These are phyloP conservation scores for Fusarium floridanum DNA, from an alignment of 2,329 filamentous ascomycete species.

Conservation along the genomic window DNA sequence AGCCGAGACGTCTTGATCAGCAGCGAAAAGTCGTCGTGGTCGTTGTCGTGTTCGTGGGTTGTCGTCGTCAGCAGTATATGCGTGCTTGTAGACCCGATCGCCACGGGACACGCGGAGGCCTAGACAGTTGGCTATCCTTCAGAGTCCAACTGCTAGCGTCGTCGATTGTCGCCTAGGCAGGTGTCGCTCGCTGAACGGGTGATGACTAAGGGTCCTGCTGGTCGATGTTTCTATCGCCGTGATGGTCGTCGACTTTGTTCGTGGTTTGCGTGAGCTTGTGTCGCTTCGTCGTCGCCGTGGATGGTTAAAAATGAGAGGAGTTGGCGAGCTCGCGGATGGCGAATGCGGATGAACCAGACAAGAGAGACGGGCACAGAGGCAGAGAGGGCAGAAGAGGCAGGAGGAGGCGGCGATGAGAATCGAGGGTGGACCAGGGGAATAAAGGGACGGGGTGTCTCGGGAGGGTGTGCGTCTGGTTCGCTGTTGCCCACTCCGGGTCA, in stretches of 20 bases:
- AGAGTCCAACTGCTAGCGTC: slow-evolving; percentile 36
- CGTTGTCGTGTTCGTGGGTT: slow-evolving; percentile 43
- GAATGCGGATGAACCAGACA: slow-evolving; percentile 38
- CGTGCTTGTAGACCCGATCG: slow-evolving; percentile 46
- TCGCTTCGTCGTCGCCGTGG: slow-evolving; percentile 35
- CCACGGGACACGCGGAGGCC: slow-evolving; percentile 42
- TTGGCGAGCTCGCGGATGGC: slow-evolving; percentile 39
- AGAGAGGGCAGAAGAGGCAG: slow-evolving; percentile 35
- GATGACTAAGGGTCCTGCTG: slow-evolving; percentile 32
- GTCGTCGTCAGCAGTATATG: slow-evolving; percentile 45
- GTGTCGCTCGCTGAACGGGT: slow-evolving; percentile 13
- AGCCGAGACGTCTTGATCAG: slow-evolving; percentile 19
- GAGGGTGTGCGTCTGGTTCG: slow-evolving; percentile 48
- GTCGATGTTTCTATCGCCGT: slow-evolving; percentile 17
- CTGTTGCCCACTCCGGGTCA: slow-evolving; percentile 45
- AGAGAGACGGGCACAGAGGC: slow-evolving; percentile 28
- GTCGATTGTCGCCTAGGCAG: slow-evolving; percentile 19
- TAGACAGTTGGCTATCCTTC: slow-evolving; percentile 29
- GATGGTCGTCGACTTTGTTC: slow-evolving; percentile 25
- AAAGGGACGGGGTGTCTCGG: slow-evolving; percentile 51
- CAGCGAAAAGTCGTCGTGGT: slow-evolving; percentile 24
- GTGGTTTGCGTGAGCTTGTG: slow-evolving; percentile 14
- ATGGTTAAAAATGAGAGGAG: slow-evolving; percentile 40
- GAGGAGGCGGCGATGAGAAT: slow-evolving; percentile 45
- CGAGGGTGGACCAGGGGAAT: slow-evolving; percentile 51